Percentiles rank a stretch among this genome's conserved stretches.
Evolutionary conservation across 352 stramenopile genomes (phyloP).

Genomic region (Globisporangium emineosum): DNA sequence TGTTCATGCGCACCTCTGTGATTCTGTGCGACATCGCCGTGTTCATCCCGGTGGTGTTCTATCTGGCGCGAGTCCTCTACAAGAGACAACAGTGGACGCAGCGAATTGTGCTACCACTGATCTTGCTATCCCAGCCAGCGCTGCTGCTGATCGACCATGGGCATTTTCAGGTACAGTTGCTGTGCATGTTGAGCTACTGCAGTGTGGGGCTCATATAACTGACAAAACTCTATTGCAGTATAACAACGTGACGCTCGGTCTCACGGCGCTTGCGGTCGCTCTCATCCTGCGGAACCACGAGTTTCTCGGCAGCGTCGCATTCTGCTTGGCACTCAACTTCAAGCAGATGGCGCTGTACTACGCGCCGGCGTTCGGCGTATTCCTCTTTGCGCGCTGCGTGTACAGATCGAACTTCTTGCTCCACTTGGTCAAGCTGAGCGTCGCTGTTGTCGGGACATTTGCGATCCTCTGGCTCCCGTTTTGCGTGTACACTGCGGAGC

Average conservation of each 20-base stretch:
- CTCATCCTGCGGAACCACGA: slow-evolving; percentile 76
- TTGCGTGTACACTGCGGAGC: slow-evolving; percentile 44
- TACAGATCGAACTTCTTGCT: slow-evolving; percentile 48
- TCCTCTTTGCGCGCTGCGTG: slow-evolving; percentile 88
- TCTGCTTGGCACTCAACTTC: slow-evolving; percentile 95
- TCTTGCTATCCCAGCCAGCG: slow-evolving; percentile 84
- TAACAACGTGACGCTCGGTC: slow-evolving; percentile 97
- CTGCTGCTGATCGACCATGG: slow-evolving; percentile 97
- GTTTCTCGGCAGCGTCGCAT: slow-evolving; percentile 82
- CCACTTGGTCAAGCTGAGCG: slow-evolving; percentile 66
- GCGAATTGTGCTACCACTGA: slow-evolving; percentile 52
- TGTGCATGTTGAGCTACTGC: background rate
- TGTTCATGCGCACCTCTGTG: slow-evolving; percentile 93
- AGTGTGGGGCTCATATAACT: background rate
- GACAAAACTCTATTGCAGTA: slow-evolving; percentile 88
- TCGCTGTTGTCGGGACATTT: slow-evolving; percentile 91
- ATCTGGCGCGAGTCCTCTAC: slow-evolving; percentile 45
- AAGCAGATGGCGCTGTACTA: slow-evolving; percentile 99
- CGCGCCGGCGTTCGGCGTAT: slow-evolving; percentile 91
- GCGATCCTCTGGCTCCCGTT: slow-evolving; percentile 90
- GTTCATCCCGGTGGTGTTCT: slow-evolving; percentile 77
- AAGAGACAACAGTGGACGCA: slow-evolving; percentile 44
- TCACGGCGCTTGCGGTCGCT: slow-evolving; percentile 64
- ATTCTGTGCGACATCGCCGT: slow-evolving; percentile 91
- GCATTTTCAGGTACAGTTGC: slow-evolving; percentile 92